Percentiles rank a stretch among this genome's conserved stretches.
phyloP scores from a whole-genome alignment of 1,284 basidiomycete genomes.

The Vanrija sp. region DNA sequence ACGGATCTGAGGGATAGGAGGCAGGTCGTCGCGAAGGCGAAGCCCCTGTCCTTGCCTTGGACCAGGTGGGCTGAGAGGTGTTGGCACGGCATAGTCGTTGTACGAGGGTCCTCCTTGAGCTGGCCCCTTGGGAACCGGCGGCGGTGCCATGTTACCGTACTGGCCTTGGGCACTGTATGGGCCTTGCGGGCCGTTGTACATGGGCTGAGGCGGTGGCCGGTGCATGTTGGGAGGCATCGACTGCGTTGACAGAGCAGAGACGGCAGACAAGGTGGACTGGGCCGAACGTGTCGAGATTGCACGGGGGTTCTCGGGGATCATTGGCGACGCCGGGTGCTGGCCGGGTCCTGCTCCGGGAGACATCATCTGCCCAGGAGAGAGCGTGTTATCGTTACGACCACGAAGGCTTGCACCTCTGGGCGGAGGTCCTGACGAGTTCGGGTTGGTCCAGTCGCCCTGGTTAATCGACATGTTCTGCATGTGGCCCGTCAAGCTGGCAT shows the following conservation, averaged over 20 bases:
- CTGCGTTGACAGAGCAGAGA: neutral
- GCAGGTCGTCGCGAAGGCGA: slow-evolving; percentile 8
- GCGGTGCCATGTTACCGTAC: too few species aligned
- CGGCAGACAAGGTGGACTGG: slow-evolving; percentile 12
- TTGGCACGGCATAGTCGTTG: slow-evolving; percentile 6
- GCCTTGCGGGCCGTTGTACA: neutral
- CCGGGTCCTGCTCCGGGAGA: too few species aligned
- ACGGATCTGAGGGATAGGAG: slow-evolving; percentile 29
- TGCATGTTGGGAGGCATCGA: neutral
- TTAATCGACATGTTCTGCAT: slow-evolving; percentile 18
- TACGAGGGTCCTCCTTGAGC: too few species aligned
- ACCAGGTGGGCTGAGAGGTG: slow-evolving; percentile 13
- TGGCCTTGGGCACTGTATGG: neutral
- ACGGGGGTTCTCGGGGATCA: slow-evolving; percentile 12
- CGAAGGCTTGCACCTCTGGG: neutral
- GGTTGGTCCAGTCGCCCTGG: too few species aligned
- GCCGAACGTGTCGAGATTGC: slow-evolving; percentile 34
- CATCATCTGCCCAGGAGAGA: too few species aligned
- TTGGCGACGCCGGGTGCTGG: neutral
- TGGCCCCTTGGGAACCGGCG: too few species aligned
- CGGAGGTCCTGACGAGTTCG: neutral
- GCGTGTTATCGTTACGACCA: too few species aligned
- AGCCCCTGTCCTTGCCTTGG: neutral
- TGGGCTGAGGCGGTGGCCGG: neutral
- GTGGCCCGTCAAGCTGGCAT: too few species aligned